Evolutionary conservation across 345 rosid species (phyloP).

Genomic region (Theobroma cacao): DNA sequence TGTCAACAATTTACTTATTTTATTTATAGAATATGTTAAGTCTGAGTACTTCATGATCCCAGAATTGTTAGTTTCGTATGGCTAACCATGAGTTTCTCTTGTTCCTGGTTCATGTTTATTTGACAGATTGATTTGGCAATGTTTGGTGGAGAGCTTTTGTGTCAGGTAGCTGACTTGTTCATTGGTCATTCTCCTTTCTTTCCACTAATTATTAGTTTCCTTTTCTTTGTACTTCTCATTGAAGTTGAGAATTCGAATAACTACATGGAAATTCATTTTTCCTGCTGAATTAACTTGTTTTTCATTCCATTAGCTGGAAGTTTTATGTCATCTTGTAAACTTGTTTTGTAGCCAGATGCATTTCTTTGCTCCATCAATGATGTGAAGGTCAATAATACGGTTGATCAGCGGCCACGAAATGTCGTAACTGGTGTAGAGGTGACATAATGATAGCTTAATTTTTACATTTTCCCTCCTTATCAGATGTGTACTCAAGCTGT

Average conservation of each 20-base stretch:
- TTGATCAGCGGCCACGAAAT: conserved; percentile 80
- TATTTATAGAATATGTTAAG: conserved; percentile 1
- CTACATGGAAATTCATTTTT: not conserved
- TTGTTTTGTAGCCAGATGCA: conserved; percentile 91
- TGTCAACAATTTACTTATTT: not conserved
- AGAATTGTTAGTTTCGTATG: not conserved
- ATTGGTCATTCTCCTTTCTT: not conserved
- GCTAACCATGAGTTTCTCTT: conserved; percentile 23
- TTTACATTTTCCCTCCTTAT: not conserved
- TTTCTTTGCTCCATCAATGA: conserved; percentile 92
- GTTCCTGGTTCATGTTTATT: conserved; percentile 14
- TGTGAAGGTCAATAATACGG: conserved; percentile 76
- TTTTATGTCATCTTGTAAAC: conserved; percentile 26
- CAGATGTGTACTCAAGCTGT: not conserved
- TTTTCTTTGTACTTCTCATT: not conserved
- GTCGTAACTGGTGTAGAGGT: conserved; percentile 75
- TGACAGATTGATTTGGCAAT: conserved; percentile 82
- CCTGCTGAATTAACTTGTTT: not conserved
- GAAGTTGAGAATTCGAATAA: conserved; percentile 1
- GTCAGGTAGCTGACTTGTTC: conserved; percentile 66
- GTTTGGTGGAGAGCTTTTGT: conserved; percentile 91
- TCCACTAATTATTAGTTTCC: not conserved
- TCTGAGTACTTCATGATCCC: not conserved
- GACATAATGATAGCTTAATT: conserved; percentile 10
- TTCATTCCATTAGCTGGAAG: conserved; percentile 6